A percentile compares a stretch with the other conserved stretches of the same genome.
Evolutionary conservation across 1,284 basidiomycete species (phyloP).

Genomic region (Phellopilus nigrolimitatus): DNA sequence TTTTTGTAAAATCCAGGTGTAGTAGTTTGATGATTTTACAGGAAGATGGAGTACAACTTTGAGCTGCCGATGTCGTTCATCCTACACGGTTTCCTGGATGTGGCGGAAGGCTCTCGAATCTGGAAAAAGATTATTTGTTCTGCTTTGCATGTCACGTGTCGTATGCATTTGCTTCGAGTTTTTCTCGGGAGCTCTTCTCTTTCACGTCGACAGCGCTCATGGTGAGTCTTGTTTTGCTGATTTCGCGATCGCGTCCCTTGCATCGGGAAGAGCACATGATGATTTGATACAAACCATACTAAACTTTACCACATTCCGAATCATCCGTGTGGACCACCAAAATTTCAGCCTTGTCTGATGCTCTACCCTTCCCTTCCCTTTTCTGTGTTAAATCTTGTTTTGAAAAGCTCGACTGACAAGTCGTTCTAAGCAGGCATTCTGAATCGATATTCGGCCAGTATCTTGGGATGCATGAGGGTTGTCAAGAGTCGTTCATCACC

Average conservation of each 20-base stretch:
- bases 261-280: constrained; percentile 43
- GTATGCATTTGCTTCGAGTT: not conserved
- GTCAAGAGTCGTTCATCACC: constrained; percentile 19
- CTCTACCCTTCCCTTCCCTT: not conserved
- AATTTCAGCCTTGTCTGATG: constrained; percentile 78
- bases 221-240: constrained; percentile 8
- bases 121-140: not conserved
- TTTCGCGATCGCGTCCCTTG: not conserved
- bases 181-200: not conserved
- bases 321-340: constrained; percentile 48
- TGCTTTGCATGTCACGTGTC: not conserved
- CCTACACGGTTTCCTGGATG: not conserved
- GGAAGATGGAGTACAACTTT: not conserved
- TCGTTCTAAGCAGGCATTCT: not conserved
- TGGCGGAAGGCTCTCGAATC: not conserved
- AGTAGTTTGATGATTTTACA: too few relatives aligned
- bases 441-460: not conserved
- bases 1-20: not conserved
- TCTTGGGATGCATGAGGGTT: not conserved
- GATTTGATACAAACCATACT: constrained; percentile 43
- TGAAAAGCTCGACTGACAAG: not conserved
- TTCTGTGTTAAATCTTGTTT: not conserved
- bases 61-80: not conserved
- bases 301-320: constrained; percentile 69
- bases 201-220: not conserved